Evolutionary conservation across 371 early-diverging fungal species (phyloP).

Genomic region (Syncephalastrum monosporum): DNA sequence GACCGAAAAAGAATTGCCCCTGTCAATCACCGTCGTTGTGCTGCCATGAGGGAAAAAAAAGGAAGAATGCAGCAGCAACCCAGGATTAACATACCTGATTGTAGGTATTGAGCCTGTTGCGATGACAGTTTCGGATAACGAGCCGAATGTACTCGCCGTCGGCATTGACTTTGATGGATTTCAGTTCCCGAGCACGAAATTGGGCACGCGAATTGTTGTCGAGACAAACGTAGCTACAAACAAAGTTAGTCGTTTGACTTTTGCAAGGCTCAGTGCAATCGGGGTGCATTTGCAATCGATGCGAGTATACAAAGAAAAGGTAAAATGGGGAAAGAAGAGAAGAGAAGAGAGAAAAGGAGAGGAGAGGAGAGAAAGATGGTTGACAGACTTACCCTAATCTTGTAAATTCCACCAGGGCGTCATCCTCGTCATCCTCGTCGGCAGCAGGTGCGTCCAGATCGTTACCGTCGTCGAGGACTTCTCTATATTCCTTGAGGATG

Average conservation of each 20-base stretch:
- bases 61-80: too few species aligned
- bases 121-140: conserved; percentile 68
- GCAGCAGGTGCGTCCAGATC: not conserved
- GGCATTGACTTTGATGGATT: conserved; percentile 74
- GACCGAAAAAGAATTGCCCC: too few species aligned
- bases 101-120: conserved; percentile 71
- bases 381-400: conserved; percentile 10
- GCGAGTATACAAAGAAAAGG: too few species aligned
- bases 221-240: conserved; percentile 40
- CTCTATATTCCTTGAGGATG: conserved; percentile 28
- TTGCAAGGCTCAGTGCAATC: too few species aligned
- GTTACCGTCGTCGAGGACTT: conserved; percentile 10
- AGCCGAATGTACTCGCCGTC: conserved; percentile 72
- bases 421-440: conserved; percentile 17
- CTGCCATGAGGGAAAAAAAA: too few species aligned
- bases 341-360: not conserved
- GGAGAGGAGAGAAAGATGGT: not conserved
- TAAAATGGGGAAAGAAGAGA: not conserved
- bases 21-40: too few species aligned
- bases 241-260: not conserved
- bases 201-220: conserved; percentile 47
- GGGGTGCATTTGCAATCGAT: too few species aligned
- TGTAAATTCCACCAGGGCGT: conserved; percentile 16
- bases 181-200: conserved; percentile 64
- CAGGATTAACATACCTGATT: conserved; percentile 58